phyloP scores from a whole-genome alignment of 306 rosid genomes.

The Glycine tomentella region DNA sequence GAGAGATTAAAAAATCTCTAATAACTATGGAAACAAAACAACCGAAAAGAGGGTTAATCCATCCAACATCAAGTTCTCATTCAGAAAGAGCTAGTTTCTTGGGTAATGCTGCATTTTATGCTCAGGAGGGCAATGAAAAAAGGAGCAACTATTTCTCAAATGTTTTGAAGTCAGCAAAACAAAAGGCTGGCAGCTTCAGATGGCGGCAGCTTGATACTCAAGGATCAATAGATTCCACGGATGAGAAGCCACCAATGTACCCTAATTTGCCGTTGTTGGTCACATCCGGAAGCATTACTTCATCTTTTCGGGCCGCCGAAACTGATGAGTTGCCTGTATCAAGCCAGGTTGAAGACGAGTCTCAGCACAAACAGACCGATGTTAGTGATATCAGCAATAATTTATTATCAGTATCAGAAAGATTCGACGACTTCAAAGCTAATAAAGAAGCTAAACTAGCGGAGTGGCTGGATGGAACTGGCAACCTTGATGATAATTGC shows the following conservation, averaged over 20 bases:
- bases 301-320: slow-evolving; percentile 63
- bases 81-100: slow-evolving; percentile 60
- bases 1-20: slow-evolving; percentile 81
- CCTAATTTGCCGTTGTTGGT: slow-evolving; percentile 48
- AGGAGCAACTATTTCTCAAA: slow-evolving; percentile 64
- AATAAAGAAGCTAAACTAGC: slow-evolving; percentile 77
- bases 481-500: slow-evolving; percentile 43
- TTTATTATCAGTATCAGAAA: slow-evolving; percentile 55
- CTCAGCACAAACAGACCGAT: slow-evolving; percentile 48
- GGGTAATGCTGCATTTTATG: slow-evolving; percentile 44
- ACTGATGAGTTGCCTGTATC: slow-evolving; percentile 71
- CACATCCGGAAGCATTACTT: slow-evolving; percentile 52
- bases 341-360: slow-evolving; percentile 61
- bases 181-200: slow-evolving; percentile 68
- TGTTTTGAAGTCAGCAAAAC: slow-evolving; percentile 73
- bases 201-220: slow-evolving; percentile 66
- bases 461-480: slow-evolving; percentile 77
- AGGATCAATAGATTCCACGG: slow-evolving; percentile 46
- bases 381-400: slow-evolving; percentile 43
- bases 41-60: slow-evolving; percentile 74
- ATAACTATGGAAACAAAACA: slow-evolving; percentile 62
- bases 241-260: slow-evolving; percentile 44
- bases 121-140: slow-evolving; percentile 50
- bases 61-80: slow-evolving; percentile 51
- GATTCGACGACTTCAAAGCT: slow-evolving; percentile 75